Base-by-base conservation (phyloP, 202 grass and related monocot genomes). In the Bolboschoenoplectus hybrid region DNA sequence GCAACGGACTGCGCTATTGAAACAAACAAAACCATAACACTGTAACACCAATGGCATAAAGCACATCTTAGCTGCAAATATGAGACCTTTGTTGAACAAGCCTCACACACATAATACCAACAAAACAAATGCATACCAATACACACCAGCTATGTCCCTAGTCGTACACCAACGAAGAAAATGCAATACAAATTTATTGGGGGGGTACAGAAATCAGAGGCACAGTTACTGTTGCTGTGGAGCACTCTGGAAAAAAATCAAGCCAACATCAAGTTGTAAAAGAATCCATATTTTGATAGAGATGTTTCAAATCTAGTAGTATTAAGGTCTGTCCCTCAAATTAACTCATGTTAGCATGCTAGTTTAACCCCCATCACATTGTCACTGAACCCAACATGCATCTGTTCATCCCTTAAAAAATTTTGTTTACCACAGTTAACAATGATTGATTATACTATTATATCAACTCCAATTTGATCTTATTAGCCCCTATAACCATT, bases 141-240 rank as follows among this genome's bases (percentile, higher is more conserved):
- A 75, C 1, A 4, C 72, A 75, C 20, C 35, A 53, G 16, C 46
- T 0, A 35, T 50, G 10, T 52, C 20, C 47, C 9, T 14, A 14
- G 53, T 52, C 47, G 36, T 52, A 75, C 72, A 53, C 46, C 72
- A 75, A 75, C 4, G 2, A 75, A 53, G 2, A 45, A 46, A 72
- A 72, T 47, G 16, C 46, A 51, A 50, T 74, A 32, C 71, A 74
- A 47, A 74, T 74, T 9, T 50, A 74, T 74, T 46, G 3, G 19
- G 40, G 11, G 3, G 9, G 19, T 51, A 51, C 70, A 52, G 47
- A 52, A 51, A 10, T 39, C 10, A 7, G 5, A 67, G 12, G 65
- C 4, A 40, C 4, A 67, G 6, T 12, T 35, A 53, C 46, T 36
- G 26, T 14, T 35, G 11, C 26, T 35, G 72, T 35, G 7, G 32